Evolutionary conservation across 257 asterid genomes (phyloP).

Genomic region (Solanum tarijense): DNA sequence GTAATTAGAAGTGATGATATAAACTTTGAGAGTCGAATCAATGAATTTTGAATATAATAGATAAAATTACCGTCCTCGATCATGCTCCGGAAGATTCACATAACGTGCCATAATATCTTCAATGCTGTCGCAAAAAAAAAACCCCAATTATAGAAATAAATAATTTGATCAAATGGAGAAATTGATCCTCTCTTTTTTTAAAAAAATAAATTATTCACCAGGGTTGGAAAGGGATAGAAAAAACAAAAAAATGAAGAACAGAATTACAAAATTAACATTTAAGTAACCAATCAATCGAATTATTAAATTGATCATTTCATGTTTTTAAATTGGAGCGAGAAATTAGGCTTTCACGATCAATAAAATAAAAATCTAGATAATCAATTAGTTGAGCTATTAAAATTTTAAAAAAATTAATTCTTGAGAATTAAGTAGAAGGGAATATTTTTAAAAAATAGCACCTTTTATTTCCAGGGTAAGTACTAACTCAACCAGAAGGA

Average conservation of each 20-base stretch:
- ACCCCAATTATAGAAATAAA: not conserved
- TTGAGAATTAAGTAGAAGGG: too few relatives aligned
- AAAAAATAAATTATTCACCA: not conserved
- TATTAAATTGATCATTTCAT: not conserved
- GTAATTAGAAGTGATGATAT: not conserved
- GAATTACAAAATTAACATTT: too few relatives aligned
- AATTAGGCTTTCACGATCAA: not conserved
- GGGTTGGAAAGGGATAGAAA: not conserved
- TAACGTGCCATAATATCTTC: conserved; percentile 66
- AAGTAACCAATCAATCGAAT: not conserved
- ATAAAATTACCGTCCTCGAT: conserved; percentile 58
- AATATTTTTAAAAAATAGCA: too few relatives aligned
- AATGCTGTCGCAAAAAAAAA: conserved; percentile 27
- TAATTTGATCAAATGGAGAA: not conserved
- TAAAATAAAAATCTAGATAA: too few relatives aligned
- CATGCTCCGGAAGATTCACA: conserved; percentile 80
- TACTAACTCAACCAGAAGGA: too few relatives aligned
- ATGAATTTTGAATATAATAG: not conserved
- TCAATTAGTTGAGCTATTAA: too few relatives aligned
- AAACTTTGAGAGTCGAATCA: not conserved
- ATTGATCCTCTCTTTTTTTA: not conserved
- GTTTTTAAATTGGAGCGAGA: too few relatives aligned
- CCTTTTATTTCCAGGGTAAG: not conserved
- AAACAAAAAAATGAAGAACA: too few relatives aligned
- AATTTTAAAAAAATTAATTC: too few relatives aligned